phyloP scores from a whole-genome alignment of 768 basidiomycete genomes.

The Mrakia frigida region DNA sequence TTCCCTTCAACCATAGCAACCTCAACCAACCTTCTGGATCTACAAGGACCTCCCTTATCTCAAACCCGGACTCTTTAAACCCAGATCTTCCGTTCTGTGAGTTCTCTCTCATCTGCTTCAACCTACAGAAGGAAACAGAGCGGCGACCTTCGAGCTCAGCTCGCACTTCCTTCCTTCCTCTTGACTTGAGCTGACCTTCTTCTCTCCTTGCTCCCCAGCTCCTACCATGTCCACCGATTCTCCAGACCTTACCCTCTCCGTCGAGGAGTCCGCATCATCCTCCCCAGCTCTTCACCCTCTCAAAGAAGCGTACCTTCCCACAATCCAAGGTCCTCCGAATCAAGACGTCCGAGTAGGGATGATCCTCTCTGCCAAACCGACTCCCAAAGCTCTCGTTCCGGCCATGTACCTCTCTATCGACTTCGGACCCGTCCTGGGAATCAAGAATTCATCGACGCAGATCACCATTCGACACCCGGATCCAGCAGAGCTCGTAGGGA shows the following conservation, averaged over 20 bases:
- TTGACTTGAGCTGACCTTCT: not conserved
- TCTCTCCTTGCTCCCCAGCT: not conserved
- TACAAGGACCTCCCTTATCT: no score
- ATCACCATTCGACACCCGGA: slow-evolving; percentile 17
- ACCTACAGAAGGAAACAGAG: no score
- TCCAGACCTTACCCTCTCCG: not conserved
- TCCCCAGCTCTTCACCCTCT: slow-evolving; percentile 20
- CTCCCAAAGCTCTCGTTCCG: slow-evolving; percentile 30
- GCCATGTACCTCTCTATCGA: slow-evolving; percentile 28
- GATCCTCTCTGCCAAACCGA: slow-evolving; percentile 24
- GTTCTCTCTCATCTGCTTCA: no score
- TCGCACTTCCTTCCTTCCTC: not conserved
- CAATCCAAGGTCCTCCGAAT: slow-evolving; percentile 4
- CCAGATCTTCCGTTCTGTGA: no score
- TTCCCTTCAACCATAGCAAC: no score
- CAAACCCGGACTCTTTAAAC: no score
- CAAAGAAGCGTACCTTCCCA: slow-evolving; percentile 29
- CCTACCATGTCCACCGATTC: not conserved
- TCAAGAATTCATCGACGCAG: slow-evolving; percentile 28
- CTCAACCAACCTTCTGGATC: no score
- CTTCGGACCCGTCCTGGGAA: slow-evolving; percentile 26
- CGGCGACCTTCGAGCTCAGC: not conserved
- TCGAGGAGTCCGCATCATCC: not conserved
- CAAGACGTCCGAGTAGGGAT: slow-evolving; percentile 30
- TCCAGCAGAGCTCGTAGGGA: slow-evolving; percentile 21